A percentile compares a stretch with the other conserved stretches of the same genome.
phyloP scores from a whole-genome alignment of 2,329 filamentous ascomycete species.

The Fusarium sp. region DNA sequence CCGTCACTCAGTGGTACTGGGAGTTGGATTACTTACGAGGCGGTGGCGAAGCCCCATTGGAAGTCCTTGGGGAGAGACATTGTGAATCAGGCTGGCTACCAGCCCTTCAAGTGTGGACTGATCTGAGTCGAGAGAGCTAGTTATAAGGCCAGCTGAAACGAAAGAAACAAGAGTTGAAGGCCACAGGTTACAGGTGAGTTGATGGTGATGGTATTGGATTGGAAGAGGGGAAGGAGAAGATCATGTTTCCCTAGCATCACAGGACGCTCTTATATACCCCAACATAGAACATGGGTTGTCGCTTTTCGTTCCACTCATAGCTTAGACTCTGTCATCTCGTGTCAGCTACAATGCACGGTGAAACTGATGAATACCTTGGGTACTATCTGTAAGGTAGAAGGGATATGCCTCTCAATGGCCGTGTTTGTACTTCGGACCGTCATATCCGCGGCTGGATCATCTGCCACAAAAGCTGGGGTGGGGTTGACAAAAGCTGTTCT shows the following conservation, averaged over 20 bases:
- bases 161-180: background rate
- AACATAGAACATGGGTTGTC: constrained; percentile 27
- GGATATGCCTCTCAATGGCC: constrained; percentile 28
- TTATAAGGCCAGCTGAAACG: constrained; percentile 9
- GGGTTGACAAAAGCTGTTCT: constrained; percentile 23
- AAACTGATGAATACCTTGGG: background rate
- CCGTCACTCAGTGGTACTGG: constrained; percentile 18
- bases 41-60: constrained; percentile 83
- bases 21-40: constrained; percentile 63
- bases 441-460: constrained; percentile 56
- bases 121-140: background rate
- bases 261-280: constrained; percentile 41
- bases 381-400: background rate
- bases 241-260: constrained; percentile 19
- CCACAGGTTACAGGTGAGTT: background rate
- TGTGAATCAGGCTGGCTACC: background rate
- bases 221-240: background rate
- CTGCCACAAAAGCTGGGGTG: constrained; percentile 36
- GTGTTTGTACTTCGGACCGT: constrained; percentile 57
- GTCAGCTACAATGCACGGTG: constrained; percentile 18
- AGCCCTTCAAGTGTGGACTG: background rate
- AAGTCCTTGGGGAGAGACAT: constrained; percentile 71
- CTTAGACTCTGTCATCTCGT: constrained; percentile 29
- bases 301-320: constrained; percentile 25
- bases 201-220: background rate